Percentiles rank a stretch among this genome's conserved stretches.
Evolutionary conservation across 495 filamentous ascomycete species (phyloP).

Genomic region (Cercophora sp.): DNA sequence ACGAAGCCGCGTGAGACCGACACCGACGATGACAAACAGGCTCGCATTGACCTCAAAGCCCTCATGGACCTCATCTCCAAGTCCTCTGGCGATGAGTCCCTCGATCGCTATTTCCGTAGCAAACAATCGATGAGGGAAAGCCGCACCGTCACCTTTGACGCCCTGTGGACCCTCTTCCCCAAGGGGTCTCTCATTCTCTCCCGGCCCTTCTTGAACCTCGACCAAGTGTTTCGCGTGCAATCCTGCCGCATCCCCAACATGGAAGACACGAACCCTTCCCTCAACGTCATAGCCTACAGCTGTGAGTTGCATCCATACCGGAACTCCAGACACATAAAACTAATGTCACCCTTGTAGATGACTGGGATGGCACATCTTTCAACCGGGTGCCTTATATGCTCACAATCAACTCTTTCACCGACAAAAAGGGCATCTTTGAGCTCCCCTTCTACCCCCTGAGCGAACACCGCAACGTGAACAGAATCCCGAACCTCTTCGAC

Average conservation of each 20-base stretch:
- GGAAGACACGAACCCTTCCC: neutral
- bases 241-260: too few species aligned
- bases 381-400: slow-evolving; percentile 4
- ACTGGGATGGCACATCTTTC: slow-evolving; percentile 9
- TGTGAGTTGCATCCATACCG: slow-evolving; percentile 3
- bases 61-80: slow-evolving; percentile 6
- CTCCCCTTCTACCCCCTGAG: slow-evolving; percentile 8
- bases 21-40: slow-evolving; percentile 1
- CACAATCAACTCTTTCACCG: slow-evolving; percentile 1
- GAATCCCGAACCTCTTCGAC: too few species aligned
- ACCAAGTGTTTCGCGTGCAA: slow-evolving; percentile 7
- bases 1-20: slow-evolving; percentile 2
- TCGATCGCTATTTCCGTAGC: slow-evolving; percentile 6
- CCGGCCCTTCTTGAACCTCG: neutral
- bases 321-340: neutral
- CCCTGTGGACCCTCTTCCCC: slow-evolving; percentile 10
- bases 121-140: neutral
- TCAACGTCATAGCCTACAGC: too few species aligned
- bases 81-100: slow-evolving; percentile 9
- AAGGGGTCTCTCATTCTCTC: neutral
- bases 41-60: neutral
- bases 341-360: slow-evolving; percentile 4
- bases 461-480: too few species aligned
- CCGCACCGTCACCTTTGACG: slow-evolving; percentile 7
- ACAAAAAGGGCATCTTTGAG: slow-evolving; percentile 12